Percentiles rank a stretch among this genome's conserved stretches.
phyloP scores from a whole-genome alignment of 257 asterid genomes.

The Solanum paucissectum region DNA sequence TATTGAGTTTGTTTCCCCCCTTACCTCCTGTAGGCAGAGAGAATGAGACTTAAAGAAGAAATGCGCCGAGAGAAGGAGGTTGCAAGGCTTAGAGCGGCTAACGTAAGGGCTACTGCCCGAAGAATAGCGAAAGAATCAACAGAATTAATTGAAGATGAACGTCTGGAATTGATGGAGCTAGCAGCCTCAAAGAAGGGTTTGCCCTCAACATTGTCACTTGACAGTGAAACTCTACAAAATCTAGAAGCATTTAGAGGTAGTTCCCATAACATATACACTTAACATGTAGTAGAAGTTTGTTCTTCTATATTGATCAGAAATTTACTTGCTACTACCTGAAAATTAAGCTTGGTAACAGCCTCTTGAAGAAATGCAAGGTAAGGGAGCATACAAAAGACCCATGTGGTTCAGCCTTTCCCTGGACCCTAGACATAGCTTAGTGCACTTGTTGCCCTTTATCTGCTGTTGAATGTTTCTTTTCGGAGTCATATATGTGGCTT shows the following conservation, averaged over 20 bases:
- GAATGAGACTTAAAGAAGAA: conserved; percentile 72
- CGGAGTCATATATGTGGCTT: not conserved
- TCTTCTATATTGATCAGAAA: not conserved
- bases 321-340: not conserved
- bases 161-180: conserved; percentile 77
- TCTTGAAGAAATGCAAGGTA: not conserved
- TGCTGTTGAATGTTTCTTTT: not conserved
- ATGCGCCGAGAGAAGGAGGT: conserved; percentile 79
- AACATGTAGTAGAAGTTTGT: not conserved
- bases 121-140: conserved; percentile 70
- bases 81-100: conserved; percentile 83
- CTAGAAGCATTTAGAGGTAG: conserved; percentile 53
- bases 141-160: conserved; percentile 71
- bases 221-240: conserved; percentile 44
- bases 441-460: not conserved
- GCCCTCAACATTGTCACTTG: conserved; percentile 62
- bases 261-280: conserved; percentile 5
- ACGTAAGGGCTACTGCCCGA: conserved; percentile 74
- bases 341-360: not conserved
- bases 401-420: not conserved
- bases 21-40: conserved; percentile 56
- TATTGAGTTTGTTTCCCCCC: not conserved
- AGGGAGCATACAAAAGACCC: not conserved
- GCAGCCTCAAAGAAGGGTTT: conserved; percentile 53
- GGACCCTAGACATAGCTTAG: not conserved